These are phyloP conservation scores for Lotmaria passim DNA, from an alignment of 208 protist species.

Conservation along the genomic window DNA sequence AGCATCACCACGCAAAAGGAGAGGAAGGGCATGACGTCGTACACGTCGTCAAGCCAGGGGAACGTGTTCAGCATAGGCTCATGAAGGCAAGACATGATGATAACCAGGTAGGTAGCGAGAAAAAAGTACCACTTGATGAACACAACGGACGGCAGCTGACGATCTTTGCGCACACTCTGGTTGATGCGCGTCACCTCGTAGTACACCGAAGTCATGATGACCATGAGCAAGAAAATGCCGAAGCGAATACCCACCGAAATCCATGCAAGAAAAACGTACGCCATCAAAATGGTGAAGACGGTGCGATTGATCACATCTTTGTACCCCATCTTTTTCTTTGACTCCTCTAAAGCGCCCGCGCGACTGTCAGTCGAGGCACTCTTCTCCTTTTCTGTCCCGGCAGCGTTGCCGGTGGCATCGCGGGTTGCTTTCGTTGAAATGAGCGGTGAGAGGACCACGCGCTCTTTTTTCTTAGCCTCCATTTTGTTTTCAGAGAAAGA, in stretches of 20 bases:
- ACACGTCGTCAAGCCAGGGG: constrained; percentile 45
- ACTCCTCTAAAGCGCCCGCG: background rate
- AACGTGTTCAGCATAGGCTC: constrained; percentile 69
- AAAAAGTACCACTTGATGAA: constrained; percentile 90
- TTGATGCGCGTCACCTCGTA: constrained; percentile 91
- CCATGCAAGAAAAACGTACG: constrained; percentile 77
- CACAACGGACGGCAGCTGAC: constrained; percentile 70
- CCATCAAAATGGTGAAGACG: constrained; percentile 87
- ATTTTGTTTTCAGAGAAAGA: no score
- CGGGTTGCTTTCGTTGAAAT: constrained; percentile 3
- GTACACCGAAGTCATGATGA: constrained; percentile 85
- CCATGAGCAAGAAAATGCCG: constrained; percentile 66
- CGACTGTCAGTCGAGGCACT: background rate
- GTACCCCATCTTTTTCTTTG: constrained; percentile 48
- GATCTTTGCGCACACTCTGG: constrained; percentile 71
- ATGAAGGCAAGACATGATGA: constrained; percentile 52
- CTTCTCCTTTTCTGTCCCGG: background rate
- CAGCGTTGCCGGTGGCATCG: background rate
- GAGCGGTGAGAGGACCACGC: constrained; percentile 33
- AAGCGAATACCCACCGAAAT: constrained; percentile 83
- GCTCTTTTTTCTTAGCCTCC: constrained; percentile 27
- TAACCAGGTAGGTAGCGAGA: constrained; percentile 42
- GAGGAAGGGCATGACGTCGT: constrained; percentile 67
- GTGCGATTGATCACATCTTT: constrained; percentile 84
- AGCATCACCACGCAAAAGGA: constrained; percentile 69